A percentile compares a stretch with the other conserved stretches of the same genome.
phyloP scores from a whole-genome alignment of 805 yeast genomes.

The Kodamaea kakaduensis region DNA sequence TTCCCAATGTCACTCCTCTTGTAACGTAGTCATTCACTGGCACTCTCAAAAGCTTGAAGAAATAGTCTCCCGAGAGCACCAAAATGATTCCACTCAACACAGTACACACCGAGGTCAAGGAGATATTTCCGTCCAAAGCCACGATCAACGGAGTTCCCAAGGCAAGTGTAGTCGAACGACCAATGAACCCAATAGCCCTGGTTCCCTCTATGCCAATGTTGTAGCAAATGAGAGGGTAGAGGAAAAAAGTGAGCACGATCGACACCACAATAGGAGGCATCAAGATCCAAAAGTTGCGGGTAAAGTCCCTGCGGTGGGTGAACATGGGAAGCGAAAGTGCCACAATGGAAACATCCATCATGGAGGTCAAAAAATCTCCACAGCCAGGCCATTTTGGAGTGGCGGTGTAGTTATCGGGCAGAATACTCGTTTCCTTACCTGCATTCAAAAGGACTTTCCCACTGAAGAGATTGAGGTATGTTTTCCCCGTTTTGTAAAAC shows the following conservation, averaged over 20 bases:
- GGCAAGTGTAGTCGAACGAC: conserved; percentile 75
- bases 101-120: conserved; percentile 75
- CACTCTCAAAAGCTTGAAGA: conserved; percentile 49
- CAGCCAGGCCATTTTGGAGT: conserved; percentile 66
- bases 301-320: conserved; percentile 62
- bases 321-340: conserved; percentile 76
- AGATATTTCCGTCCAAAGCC: conserved; percentile 64
- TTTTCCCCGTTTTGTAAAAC: conserved; percentile 66
- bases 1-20: conserved; percentile 71
- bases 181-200: conserved; percentile 70
- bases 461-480: conserved; percentile 56
- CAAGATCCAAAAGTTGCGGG: conserved; percentile 53
- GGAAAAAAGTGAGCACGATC: conserved; percentile 55
- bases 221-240: conserved; percentile 67
- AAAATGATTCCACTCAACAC: conserved; percentile 75
- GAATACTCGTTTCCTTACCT: conserved; percentile 18
- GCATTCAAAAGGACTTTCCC: conserved; percentile 26
- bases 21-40: conserved; percentile 65
- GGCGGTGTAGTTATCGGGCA: conserved; percentile 21
- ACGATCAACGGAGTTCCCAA: conserved; percentile 70
- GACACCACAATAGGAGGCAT: conserved; percentile 57
- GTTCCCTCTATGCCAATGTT: conserved; percentile 58
- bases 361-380: conserved; percentile 66
- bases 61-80: conserved; percentile 57
- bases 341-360: conserved; percentile 76